Evolutionary conservation across 1,284 basidiomycete species (phyloP), one percentile per base, ranked within the genome.

Genomic region (Jaminaea rosea): DNA sequence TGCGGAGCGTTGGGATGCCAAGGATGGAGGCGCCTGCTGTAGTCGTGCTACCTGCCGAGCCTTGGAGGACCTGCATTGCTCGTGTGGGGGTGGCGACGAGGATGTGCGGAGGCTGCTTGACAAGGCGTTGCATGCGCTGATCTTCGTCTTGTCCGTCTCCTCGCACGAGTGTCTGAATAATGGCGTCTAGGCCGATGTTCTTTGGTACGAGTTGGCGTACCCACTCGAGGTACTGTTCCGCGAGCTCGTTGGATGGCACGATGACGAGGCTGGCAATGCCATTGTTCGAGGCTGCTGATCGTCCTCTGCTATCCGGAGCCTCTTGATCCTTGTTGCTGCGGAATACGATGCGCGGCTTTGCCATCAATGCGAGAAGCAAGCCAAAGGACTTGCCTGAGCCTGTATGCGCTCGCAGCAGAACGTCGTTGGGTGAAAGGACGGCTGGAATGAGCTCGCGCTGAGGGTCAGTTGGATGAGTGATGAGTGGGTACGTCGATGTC

Each of bases 381-480:
- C 58, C 67, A 17, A 71, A 69, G 5, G 62, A 64, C 57, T 73
- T 73, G 19, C 71, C 71, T 0, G 67, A 69, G 26, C 69, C 71
- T 1, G 71, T 73, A 34, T 70, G 67, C 15, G 69, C 67, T 2
- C 71, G 60, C 21, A 70, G 28, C 9, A 73, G 58, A 36, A 73
- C 55, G 44, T 73, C 71, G 15, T 50, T 54, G 1, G 58, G 65
- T 19, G 58, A 55, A 23, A 64, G 52, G 29, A 69, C 50, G 13
- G 65, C 60, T 2, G 65, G 59, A 19, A 72, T 63, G 3, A 72
- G 53, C 28, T 57, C 59, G 3, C 46, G 49, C 36, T 73, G 71
- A n/a, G 67, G 63, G 17, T 49, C 47, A 23, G 71, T 67, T 1
- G 71, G 71, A n/a, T 31, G 46, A 11, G 41, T 48, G 26, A 73